Conservation (phyloP, 257 asterid species). For the Penstemon davidsonii region DNA sequence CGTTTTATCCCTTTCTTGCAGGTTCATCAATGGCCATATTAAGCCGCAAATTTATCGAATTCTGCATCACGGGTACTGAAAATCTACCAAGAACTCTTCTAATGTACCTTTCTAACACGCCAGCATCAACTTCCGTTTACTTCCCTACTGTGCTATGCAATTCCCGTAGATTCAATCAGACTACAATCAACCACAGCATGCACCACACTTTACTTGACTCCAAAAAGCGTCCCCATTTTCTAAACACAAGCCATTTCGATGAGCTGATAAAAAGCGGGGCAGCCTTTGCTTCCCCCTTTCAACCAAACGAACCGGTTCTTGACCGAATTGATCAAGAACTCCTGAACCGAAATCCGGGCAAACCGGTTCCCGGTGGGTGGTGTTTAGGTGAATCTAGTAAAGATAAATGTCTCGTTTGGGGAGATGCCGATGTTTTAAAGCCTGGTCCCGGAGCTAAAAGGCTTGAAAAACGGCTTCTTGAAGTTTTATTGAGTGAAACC, state of each 20-base stretch:
- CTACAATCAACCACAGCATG: constrained; percentile 71
- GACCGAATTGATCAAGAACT: constrained; percentile 40
- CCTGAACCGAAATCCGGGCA: constrained; percentile 44
- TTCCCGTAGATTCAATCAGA: constrained; percentile 60
- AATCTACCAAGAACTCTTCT: constrained; percentile 84
- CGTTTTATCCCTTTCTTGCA: constrained; percentile 30
- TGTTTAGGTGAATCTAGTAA: constrained; percentile 61
- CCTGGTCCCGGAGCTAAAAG: constrained; percentile 71
- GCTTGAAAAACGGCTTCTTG: constrained; percentile 56
- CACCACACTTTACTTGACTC: constrained; percentile 49
- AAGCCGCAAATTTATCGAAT: constrained; percentile 77
- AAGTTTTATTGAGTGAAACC: constrained; percentile 39
- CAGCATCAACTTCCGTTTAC: constrained; percentile 59
- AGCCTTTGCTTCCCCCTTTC: constrained; percentile 57
- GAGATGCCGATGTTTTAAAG: constrained; percentile 72
- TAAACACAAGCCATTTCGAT: constrained; percentile 55
- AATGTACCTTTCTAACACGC: constrained; percentile 87
- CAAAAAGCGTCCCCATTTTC: constrained; percentile 36
- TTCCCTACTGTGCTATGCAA: constrained; percentile 92
- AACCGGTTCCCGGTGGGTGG: constrained; percentile 89
- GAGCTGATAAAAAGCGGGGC: constrained; percentile 67
- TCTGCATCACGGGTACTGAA: constrained; percentile 72
- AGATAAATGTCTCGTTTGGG: constrained; percentile 65
- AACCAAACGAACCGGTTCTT: constrained; percentile 23
- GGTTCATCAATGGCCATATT: constrained; percentile 71